Conservation (phyloP, 257 asterid species). For the Solanum neorickii region DNA sequence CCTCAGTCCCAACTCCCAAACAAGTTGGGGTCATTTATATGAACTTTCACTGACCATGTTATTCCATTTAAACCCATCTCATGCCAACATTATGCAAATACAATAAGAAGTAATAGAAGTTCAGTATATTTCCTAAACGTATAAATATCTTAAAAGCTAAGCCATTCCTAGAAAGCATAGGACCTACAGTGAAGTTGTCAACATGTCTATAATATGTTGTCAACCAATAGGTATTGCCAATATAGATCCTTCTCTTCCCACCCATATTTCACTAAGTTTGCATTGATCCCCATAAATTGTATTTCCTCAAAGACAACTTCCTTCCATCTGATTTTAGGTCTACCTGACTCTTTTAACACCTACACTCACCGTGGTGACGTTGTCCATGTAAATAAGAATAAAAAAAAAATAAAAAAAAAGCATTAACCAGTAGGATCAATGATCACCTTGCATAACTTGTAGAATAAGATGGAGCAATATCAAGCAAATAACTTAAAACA, state of each 20-base stretch:
- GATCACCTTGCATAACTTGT: not conserved
- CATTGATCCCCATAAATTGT: not conserved
- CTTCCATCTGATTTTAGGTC: not conserved
- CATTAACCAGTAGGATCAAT: not conserved
- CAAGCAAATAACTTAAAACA: not conserved
- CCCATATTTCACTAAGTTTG: not conserved
- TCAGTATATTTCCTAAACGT: not conserved
- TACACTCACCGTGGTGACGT: not conserved
- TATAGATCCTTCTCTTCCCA: not conserved
- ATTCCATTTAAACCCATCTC: not conserved
- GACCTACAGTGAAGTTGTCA: not conserved
- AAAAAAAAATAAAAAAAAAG: too few species aligned
- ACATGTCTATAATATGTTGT: not conserved
- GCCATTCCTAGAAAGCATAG: not conserved
- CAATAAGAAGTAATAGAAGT: not conserved
- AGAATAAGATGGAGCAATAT: not conserved
- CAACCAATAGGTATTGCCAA: not conserved
- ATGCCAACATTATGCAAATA: not conserved
- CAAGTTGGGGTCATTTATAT: not conserved
- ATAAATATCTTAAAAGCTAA: not conserved
- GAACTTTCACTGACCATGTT: not conserved
- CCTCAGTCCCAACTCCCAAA: not conserved
- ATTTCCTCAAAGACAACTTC: not conserved
- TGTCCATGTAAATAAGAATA: not conserved
- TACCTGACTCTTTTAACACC: not conserved